Evolutionary conservation across 495 filamentous ascomycete species (phyloP).

Genomic region (Astrothelium subdiscretum): DNA sequence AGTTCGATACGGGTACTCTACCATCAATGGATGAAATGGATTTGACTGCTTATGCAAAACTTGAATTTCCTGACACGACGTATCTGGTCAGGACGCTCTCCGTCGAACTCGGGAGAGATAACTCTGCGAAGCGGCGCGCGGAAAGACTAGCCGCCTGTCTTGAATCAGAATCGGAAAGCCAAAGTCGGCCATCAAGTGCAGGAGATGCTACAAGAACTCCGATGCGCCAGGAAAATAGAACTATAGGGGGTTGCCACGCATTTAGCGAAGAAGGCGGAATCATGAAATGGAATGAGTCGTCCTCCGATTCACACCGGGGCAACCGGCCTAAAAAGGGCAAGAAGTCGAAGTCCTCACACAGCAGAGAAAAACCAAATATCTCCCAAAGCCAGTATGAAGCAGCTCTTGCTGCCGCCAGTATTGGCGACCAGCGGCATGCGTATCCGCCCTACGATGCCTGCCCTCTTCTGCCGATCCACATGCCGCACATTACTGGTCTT

Average conservation of each 20-base stretch:
- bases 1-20: neutral
- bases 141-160: neutral
- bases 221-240: neutral
- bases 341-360: constrained; percentile 1
- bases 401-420: neutral
- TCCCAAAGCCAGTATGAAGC: neutral
- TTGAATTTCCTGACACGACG: constrained; percentile 58
- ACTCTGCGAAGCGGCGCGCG: constrained; percentile 15
- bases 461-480: constrained; percentile 72
- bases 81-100: constrained; percentile 62
- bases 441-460: constrained; percentile 36
- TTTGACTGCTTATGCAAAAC: constrained; percentile 36
- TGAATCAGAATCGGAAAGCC: constrained; percentile 1
- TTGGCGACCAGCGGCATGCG: neutral
- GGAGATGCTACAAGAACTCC: constrained; percentile 1
- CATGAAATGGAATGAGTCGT: neutral
- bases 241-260: neutral
- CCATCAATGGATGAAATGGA: neutral
- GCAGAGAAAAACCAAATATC: neutral
- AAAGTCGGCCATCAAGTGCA: constrained; percentile 1
- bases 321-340: neutral
- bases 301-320: neutral
- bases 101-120: constrained; percentile 55
- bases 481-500: constrained; percentile 36
- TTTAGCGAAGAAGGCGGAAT: constrained; percentile 6